These are phyloP conservation scores for Taiwanofungus camphoratus DNA, from an alignment of 1,284 basidiomycete genomes.

Conservation along the genomic window DNA sequence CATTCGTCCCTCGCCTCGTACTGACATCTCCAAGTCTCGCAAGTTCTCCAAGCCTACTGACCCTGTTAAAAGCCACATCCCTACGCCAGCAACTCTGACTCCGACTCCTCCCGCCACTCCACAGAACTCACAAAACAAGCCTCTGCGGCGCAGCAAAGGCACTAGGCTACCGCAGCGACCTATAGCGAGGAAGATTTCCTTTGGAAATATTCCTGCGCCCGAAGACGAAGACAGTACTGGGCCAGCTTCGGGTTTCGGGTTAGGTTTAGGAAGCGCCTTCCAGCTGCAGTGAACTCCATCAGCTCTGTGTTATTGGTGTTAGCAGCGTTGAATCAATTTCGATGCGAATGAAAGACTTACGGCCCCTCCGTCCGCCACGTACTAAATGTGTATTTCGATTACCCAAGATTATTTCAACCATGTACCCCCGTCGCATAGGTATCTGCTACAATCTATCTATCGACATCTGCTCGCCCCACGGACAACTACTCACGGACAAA, in stretches of 20 bases:
- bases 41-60: not conserved
- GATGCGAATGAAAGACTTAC: no score
- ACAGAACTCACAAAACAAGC: slow-evolving; percentile 7
- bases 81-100: slow-evolving; percentile 11
- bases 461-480: no score
- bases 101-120: slow-evolving; percentile 13
- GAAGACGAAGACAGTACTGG: slow-evolving; percentile 27
- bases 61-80: not conserved
- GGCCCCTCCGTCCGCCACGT: no score
- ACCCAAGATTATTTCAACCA: no score
- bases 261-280: slow-evolving; percentile 52
- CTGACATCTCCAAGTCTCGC: not conserved
- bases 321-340: no score
- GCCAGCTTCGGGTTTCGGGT: slow-evolving; percentile 22
- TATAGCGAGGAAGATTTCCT: slow-evolving; percentile 43
- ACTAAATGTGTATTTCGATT: no score
- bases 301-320: not conserved
- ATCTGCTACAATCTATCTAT: no score
- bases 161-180: slow-evolving; percentile 17
- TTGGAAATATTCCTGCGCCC: slow-evolving; percentile 36
- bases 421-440: no score
- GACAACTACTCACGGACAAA: no score
- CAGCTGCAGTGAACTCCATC: slow-evolving; percentile 39
- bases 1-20: slow-evolving; percentile 1
- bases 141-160: slow-evolving; percentile 22